Conservation (phyloP, 1,284 basidiomycete species). For the Cystobasidium sp. region DNA sequence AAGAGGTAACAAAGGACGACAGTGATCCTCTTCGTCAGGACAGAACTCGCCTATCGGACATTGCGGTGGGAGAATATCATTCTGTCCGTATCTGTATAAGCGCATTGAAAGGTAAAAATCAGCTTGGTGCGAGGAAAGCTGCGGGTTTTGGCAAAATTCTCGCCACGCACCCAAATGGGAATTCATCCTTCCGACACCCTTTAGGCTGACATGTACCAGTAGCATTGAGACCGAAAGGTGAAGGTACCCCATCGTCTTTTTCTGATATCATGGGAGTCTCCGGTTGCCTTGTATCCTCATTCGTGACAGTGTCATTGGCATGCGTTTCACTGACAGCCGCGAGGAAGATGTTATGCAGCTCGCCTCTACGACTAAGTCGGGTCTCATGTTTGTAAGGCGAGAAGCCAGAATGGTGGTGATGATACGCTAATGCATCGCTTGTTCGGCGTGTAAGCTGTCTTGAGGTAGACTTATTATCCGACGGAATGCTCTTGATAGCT, state of each 20-base stretch:
- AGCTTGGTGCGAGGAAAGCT: background rate
- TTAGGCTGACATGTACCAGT: slow-evolving; percentile 67
- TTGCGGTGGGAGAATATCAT: slow-evolving; percentile 64
- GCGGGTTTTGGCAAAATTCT: background rate
- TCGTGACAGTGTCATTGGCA: background rate
- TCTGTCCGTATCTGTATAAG: slow-evolving; percentile 54
- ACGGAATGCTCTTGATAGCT: background rate
- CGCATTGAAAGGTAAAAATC: slow-evolving; percentile 55
- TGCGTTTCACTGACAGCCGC: background rate
- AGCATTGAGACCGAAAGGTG: slow-evolving; percentile 45
- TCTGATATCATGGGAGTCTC: background rate
- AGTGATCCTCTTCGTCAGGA: slow-evolving; percentile 78
- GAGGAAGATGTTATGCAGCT: slow-evolving; percentile 29
- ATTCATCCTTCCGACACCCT: slow-evolving; percentile 75
- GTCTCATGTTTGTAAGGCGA: background rate
- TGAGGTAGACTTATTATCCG: background rate
- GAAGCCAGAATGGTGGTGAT: background rate
- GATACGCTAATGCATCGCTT: background rate
- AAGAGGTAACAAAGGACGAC: slow-evolving; percentile 67
- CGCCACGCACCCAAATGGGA: slow-evolving; percentile 67
- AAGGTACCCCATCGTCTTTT: background rate
- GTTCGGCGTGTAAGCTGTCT: background rate
- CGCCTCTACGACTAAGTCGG: background rate
- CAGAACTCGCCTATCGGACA: slow-evolving; percentile 72
- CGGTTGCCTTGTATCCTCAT: background rate